Percentiles rank a stretch among this genome's conserved stretches.
These are phyloP conservation scores for Fistulinella cinereoalba DNA, from an alignment of 1,284 basidiomycete species.

Conservation along the genomic window DNA sequence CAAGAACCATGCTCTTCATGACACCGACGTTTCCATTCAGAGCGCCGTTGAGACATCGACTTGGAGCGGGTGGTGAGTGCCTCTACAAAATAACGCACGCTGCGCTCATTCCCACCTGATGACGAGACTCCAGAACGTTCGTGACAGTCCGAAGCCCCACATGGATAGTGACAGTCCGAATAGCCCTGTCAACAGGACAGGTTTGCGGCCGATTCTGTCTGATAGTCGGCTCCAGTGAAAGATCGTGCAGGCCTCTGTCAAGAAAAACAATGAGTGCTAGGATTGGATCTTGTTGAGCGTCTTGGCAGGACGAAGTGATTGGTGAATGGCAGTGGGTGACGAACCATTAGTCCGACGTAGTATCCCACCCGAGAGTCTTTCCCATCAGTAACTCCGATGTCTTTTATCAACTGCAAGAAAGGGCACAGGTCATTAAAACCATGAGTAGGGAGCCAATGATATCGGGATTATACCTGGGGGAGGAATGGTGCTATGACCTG, in stretches of 20 bases:
- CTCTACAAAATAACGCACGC: not conserved
- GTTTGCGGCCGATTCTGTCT: conserved; percentile 63
- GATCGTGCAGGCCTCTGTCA: conserved; percentile 53
- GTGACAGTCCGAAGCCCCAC: conserved; percentile 61
- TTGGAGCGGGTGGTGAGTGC: conserved; percentile 8
- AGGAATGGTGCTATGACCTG: conserved; percentile 76
- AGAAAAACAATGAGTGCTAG: conserved; percentile 53
- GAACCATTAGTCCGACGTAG: conserved; percentile 55
- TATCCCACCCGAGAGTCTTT: conserved; percentile 48
- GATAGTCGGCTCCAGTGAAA: conserved; percentile 67
- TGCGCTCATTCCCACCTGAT: conserved; percentile 40
- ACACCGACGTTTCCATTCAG: conserved; percentile 49
- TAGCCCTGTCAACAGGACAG: conserved; percentile 58
- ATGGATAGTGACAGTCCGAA: conserved; percentile 58
- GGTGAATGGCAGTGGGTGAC: too few relatives aligned
- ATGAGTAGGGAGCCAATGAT: not conserved
- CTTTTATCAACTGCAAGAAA: conserved; percentile 42
- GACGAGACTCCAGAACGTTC: conserved; percentile 54
- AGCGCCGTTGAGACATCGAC: conserved; percentile 39
- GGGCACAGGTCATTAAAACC: not conserved
- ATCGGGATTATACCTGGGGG: conserved; percentile 44
- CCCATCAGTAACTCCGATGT: conserved; percentile 47
- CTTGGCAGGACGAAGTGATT: too few relatives aligned
- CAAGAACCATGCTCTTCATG: conserved; percentile 39
- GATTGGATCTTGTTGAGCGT: too few relatives aligned